A percentile compares a stretch with the other conserved stretches of the same genome.
phyloP scores from a whole-genome alignment of 208 protist species.

The Borovskyia barvae region DNA sequence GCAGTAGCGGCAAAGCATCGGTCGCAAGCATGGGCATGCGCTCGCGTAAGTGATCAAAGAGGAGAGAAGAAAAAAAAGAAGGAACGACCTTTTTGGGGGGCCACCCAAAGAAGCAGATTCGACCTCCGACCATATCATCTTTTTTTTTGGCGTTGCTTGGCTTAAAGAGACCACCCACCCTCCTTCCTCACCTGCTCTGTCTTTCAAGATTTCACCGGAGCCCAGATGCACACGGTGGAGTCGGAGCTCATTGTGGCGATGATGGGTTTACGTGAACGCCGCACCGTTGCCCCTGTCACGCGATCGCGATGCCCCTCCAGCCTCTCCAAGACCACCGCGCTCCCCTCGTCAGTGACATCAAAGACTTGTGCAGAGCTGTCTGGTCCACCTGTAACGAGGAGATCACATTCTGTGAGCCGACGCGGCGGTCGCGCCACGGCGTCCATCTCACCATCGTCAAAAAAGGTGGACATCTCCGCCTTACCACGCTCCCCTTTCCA shows the following conservation, averaged over 20 bases:
- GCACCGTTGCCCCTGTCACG: slow-evolving; percentile 71
- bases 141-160: too few relatives aligned
- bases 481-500: slow-evolving; percentile 72
- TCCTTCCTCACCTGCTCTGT: too few relatives aligned
- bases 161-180: too few relatives aligned
- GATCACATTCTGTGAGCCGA: slow-evolving; percentile 76
- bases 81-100: too few relatives aligned
- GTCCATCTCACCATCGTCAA: slow-evolving; percentile 87
- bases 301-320: slow-evolving; percentile 85
- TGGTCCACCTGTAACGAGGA: slow-evolving; percentile 66
- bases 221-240: slow-evolving; percentile 82
- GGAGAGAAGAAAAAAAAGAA: too few relatives aligned
- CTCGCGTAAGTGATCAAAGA: too few relatives aligned
- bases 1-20: too few relatives aligned
- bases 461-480: slow-evolving; percentile 63
- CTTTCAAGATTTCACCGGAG: slow-evolving; percentile 66
- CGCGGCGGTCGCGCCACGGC: slow-evolving; percentile 46
- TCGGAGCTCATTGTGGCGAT: slow-evolving; percentile 86
- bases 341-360: slow-evolving; percentile 77
- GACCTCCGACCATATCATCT: too few relatives aligned
- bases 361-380: slow-evolving; percentile 81
- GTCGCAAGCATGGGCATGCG: too few relatives aligned
- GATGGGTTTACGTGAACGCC: slow-evolving; percentile 66
- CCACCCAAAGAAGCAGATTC: too few relatives aligned
- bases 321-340: slow-evolving; percentile 47